Conservation (phyloP, 192 early-diverging fungal genomes). For the Linnemannia schmuckeri region DNA sequence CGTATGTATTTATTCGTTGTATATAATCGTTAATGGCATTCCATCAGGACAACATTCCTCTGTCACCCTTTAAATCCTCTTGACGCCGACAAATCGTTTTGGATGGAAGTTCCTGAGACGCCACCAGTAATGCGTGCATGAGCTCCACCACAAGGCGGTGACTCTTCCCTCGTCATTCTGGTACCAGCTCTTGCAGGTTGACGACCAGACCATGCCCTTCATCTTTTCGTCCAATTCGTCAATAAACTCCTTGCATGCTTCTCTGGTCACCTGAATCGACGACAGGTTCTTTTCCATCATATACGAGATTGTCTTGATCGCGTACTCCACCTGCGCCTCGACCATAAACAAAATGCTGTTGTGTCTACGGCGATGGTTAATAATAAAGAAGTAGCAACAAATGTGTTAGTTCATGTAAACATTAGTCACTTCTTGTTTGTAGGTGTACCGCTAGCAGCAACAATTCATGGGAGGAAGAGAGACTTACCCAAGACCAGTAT, state of each 20-base stretch:
- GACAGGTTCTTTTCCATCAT: conserved; percentile 52
- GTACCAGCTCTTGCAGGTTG: conserved; percentile 64
- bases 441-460: not conserved
- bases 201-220: conserved; percentile 61
- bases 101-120: conserved; percentile 39
- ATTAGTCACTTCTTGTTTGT: not conserved
- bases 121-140: conserved; percentile 22
- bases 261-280: conserved; percentile 40
- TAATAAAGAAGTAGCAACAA: not conserved
- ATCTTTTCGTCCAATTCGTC: conserved; percentile 46
- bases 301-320: conserved; percentile 47
- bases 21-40: not conserved
- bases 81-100: conserved; percentile 15
- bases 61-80: conserved; percentile 3
- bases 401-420: not conserved
- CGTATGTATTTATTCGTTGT: not conserved
- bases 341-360: conserved; percentile 62
- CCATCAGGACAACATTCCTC: not conserved
- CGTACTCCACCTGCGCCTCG: conserved; percentile 63
- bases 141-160: conserved; percentile 35
- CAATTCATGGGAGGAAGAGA: not conserved
- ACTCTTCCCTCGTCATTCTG: conserved; percentile 51
- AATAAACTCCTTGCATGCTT: conserved; percentile 40
- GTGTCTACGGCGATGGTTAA: conserved; percentile 21
- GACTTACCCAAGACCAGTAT: conserved; percentile 49